Percentiles rank a stretch among this genome's conserved stretches.
phyloP scores from a whole-genome alignment of 2,329 filamentous ascomycete genomes.

The Sporothrix variecibatus region DNA sequence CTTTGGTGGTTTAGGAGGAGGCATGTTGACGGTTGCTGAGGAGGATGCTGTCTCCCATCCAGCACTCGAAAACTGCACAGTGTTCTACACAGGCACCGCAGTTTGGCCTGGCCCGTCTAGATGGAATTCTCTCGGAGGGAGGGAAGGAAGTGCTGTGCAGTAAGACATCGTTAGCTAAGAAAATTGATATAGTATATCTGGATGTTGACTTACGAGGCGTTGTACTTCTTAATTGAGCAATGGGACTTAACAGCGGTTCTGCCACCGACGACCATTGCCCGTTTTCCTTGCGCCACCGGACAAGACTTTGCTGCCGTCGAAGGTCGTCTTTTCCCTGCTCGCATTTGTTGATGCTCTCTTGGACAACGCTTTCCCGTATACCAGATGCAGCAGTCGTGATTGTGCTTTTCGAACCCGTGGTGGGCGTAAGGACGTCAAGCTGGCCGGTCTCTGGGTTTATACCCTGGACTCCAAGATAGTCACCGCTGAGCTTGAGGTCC shows the following conservation, averaged over 20 bases:
- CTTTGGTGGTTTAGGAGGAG: neutral
- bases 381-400: conserved; percentile 25
- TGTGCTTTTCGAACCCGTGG: conserved; percentile 48
- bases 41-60: conserved; percentile 9
- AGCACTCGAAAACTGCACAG: neutral
- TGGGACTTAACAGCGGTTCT: conserved; percentile 53
- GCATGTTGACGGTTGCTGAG: neutral
- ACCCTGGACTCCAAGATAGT: conserved; percentile 61
- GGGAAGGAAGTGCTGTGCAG: neutral
- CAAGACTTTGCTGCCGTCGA: conserved; percentile 37
- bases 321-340: conserved; percentile 45
- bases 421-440: conserved; percentile 53
- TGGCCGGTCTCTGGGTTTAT: conserved; percentile 59
- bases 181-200: too few species aligned
- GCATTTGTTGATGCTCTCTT: conserved; percentile 47
- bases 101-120: neutral
- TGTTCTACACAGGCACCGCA: neutral
- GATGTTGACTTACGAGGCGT: conserved; percentile 19
- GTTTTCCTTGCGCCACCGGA: conserved; percentile 49
- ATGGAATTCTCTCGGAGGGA: neutral
- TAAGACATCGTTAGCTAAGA: neutral
- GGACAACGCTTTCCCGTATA: conserved; percentile 37
- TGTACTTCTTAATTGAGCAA: conserved; percentile 45
- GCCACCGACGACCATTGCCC: conserved; percentile 55
- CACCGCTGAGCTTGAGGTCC: conserved; percentile 55